Evolutionary conservation across 495 filamentous ascomycete genomes (phyloP).

Genomic region (Penicillium atrosanguineum): DNA sequence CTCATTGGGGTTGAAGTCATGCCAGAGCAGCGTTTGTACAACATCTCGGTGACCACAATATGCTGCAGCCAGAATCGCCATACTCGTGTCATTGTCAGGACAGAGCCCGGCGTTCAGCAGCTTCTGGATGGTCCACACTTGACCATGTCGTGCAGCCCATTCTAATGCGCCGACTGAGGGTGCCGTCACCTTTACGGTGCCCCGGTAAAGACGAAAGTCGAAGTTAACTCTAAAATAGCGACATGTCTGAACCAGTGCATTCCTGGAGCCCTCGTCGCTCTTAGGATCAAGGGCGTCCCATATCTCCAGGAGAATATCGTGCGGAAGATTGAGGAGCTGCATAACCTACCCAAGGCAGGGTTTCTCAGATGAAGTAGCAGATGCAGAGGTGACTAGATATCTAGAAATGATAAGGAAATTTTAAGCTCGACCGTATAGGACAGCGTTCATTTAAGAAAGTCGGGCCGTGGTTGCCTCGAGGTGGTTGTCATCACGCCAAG

Average conservation of each 20-base stretch:
- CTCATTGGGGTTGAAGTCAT: not conserved
- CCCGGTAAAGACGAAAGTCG: slow-evolving; percentile 1
- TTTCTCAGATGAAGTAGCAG: not conserved
- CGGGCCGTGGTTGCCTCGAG: not conserved
- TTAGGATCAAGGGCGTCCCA: slow-evolving; percentile 2
- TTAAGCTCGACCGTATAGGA: not conserved
- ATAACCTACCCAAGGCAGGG: not conserved
- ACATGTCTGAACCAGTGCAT: slow-evolving; percentile 9
- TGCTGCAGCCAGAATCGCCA: not conserved
- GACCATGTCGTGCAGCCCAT: slow-evolving; percentile 1
- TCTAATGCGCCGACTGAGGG: not conserved
- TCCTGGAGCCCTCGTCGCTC: slow-evolving; percentile 2
- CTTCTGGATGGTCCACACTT: not conserved
- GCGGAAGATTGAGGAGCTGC: slow-evolving; percentile 9
- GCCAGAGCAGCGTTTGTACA: not conserved
- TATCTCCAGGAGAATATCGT: slow-evolving; percentile 7
- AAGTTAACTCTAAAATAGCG: slow-evolving; percentile 3
- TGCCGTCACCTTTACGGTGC: not conserved
- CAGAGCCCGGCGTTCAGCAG: slow-evolving; percentile 4
- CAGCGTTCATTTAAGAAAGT: not conserved
- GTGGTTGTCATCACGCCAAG: not conserved
- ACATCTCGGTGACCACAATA: not conserved
- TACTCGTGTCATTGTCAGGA: not conserved
- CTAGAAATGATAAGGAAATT: not conserved
- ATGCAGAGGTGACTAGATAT: not conserved